Evolutionary conservation across 495 filamentous ascomycete genomes (phyloP), one percentile per base, ranked within the genome.

Genomic region (Pyrenula massariospora): DNA sequence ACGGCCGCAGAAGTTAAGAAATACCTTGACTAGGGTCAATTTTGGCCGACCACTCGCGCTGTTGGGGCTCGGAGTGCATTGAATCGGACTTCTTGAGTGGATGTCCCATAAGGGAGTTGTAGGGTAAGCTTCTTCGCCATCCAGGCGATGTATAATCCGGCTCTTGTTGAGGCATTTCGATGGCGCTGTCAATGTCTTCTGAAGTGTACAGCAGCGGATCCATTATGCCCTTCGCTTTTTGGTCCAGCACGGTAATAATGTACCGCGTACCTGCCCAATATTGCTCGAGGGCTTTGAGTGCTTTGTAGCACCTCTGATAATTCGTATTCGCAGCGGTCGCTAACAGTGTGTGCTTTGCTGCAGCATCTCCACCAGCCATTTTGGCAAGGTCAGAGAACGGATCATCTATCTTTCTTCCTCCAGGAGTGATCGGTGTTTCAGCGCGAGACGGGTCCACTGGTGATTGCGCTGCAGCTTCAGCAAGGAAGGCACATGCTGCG

Each of bases 241-340:
- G 88, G 64, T 94, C 86, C n/a, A 94, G 68, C 1, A 87, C 87
- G 1, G 84, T 89, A 20, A 94, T 70, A 42, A 94, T 94, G 66
- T 94, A 94, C 53, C 83, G 80, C n/a, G 87, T 85, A 1, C 89
- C 89, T 55, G 84, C 84, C 89, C 89, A 94, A 64, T 91, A 91
- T 1, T 78, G 74, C 56, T 91, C 82, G 25, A 92, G 70, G 53
- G 86, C 80, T 61, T 88, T 81, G 20, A 94, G 65, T 1, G 88
- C 85, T 63, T 89, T 87, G 60, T 90, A 89, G 62, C 89, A 94
- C 12, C 80, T 75, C 57, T 90, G 84, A 60, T 91, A 94, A 58
- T 91, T 87, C 58, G 87, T 81, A 53, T 82, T 87, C 5, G 88
- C 87, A 12, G 84, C 85, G 20, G 83, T 83, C 0, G 85, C 87